Evolutionary conservation across 2,329 filamentous ascomycete genomes (phyloP), one percentile per base, ranked within the genome.

Genomic region (Ophiostoma novo-ulmi): DNA sequence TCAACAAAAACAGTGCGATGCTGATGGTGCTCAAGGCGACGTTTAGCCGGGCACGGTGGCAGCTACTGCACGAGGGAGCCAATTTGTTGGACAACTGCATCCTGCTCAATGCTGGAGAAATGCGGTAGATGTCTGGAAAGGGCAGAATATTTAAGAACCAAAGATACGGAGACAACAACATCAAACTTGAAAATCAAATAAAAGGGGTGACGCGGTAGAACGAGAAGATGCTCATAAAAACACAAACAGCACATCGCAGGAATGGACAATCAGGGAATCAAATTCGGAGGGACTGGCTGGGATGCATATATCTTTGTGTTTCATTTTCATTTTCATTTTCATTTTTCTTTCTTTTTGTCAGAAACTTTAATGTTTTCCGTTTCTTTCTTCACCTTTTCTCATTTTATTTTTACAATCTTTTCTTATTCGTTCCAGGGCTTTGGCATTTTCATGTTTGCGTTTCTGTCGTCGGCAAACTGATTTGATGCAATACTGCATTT

Each of bases 31-130:
- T 99, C 72, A 89, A 90, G 73, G 90, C 93, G 71, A 90, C 91
- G 58, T 97, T 98, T 78, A 84, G 86, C 74, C 89, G 89, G 76
- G 93, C 93, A 41, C 85, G 93, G 67, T 98, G 94, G 94, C 94
- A 98, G 82, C 81, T 98, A 70, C 82, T 98, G 73, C 90, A 95
- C 71, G 95, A 98, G 80, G 94, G 93, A 48, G 91, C 91, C 41
- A 90, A 87, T 31, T 81, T 97, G 72, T 79, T 98, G 77, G 88
- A 85, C 70, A 95, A 93, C 78, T 97, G 94, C 78, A 91, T 97
- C 74, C 83, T 87, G 73, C 78, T 85, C 26, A 85, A 85, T 72
- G 77, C 78, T 6, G 79, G 79, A 20, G 66, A 70, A 48, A 44
- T 67, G 64, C 61, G 68, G 22, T 71, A 20, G 63, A n/a, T 35